phyloP scores from a whole-genome alignment of 2,329 filamentous ascomycete species.

The Bipolaris cookei region DNA sequence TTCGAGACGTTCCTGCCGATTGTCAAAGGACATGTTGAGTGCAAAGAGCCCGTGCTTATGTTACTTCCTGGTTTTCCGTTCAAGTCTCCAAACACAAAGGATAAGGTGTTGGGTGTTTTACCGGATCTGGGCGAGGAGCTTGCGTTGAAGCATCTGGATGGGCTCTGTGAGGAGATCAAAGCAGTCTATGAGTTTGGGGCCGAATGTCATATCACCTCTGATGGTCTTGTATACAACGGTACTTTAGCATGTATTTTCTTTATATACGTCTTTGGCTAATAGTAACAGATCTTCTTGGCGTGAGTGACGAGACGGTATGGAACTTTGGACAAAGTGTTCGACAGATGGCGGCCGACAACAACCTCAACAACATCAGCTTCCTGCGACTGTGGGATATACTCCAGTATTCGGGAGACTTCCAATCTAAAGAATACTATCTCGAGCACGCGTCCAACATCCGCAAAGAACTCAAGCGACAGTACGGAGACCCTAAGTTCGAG shows the following conservation, averaged over 20 bases:
- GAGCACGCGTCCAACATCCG: constrained; percentile 34
- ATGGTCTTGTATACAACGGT: constrained; percentile 54
- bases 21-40: constrained; percentile 28
- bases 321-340: constrained; percentile 40
- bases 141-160: constrained; percentile 52
- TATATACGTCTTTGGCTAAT: background rate
- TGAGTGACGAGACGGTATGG: constrained; percentile 53
- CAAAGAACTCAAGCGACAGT: constrained; percentile 30
- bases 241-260: background rate
- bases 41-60: constrained; percentile 31
- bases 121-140: constrained; percentile 55
- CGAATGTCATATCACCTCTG: constrained; percentile 52
- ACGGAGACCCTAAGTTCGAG: constrained; percentile 33
- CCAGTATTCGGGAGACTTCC: constrained; percentile 22
- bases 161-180: constrained; percentile 50
- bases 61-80: constrained; percentile 66
- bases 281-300: constrained; percentile 49
- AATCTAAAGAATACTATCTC: constrained; percentile 31
- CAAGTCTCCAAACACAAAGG: constrained; percentile 63
- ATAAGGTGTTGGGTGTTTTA: constrained; percentile 61
- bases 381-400: constrained; percentile 30
- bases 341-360: constrained; percentile 22
- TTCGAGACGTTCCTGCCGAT: constrained; percentile 31
- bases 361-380: constrained; percentile 29
- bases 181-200: constrained; percentile 52